Percentiles rank a stretch among this genome's conserved stretches.
Evolutionary conservation across 768 basidiomycete genomes (phyloP).

Genomic region (Daedaleopsis nitida): DNA sequence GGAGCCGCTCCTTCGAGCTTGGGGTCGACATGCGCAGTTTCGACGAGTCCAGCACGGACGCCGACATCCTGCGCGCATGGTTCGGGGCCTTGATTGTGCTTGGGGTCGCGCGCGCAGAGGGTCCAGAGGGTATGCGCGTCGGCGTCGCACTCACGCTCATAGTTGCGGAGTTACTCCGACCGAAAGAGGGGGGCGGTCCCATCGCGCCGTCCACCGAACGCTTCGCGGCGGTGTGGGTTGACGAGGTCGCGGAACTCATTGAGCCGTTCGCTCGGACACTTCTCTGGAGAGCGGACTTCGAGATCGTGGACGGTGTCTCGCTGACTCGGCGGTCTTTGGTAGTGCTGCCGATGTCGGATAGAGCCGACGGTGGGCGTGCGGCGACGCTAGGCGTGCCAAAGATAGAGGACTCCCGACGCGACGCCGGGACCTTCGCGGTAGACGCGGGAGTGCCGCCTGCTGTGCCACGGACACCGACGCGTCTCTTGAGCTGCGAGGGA

Average conservation of each 20-base stretch:
- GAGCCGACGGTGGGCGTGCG: conserved; percentile 54
- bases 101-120: conserved; percentile 17
- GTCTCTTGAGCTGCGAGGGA: conserved; percentile 50
- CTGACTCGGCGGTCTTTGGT: conserved; percentile 38
- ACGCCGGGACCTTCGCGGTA: conserved; percentile 27
- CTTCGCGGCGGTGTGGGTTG: conserved; percentile 1
- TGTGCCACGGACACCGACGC: conserved; percentile 55
- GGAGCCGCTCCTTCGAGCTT: conserved; percentile 28
- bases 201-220: conserved; percentile 41
- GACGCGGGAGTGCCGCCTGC: conserved; percentile 59
- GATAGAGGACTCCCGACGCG: conserved; percentile 58
- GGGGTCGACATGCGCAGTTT: conserved; percentile 36
- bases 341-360: conserved; percentile 51
- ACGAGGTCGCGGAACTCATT: conserved; percentile 16
- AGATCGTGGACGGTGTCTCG: conserved; percentile 37
- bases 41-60: conserved; percentile 34
- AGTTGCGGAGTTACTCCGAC: conserved; percentile 14
- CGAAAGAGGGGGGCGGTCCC: conserved; percentile 47
- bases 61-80: conserved; percentile 20
- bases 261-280: conserved; percentile 50
- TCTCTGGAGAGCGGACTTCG: conserved; percentile 46
- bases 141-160: conserved; percentile 19
- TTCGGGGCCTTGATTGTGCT: conserved; percentile 21
- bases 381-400: conserved; percentile 53
- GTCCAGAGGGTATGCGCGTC: conserved; percentile 24